phyloP scores from a whole-genome alignment of 192 early-diverging fungal species.

The Lobosporangium transversale region DNA sequence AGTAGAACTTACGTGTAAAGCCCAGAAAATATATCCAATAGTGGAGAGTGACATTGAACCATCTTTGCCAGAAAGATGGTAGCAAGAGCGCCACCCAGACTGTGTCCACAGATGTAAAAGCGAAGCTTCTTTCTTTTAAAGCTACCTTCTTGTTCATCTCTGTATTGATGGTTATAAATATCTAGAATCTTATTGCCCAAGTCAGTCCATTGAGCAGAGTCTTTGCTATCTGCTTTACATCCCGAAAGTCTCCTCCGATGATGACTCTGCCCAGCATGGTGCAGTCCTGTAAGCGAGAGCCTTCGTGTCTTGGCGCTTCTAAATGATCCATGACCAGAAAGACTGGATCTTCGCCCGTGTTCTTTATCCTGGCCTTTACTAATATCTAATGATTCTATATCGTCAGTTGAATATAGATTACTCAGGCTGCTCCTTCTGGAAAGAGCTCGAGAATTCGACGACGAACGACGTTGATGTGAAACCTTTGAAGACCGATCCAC shows the following conservation, averaged over 20 bases:
- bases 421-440: constrained; percentile 37
- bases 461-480: background rate
- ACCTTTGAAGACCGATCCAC: background rate
- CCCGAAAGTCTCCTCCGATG: constrained; percentile 26
- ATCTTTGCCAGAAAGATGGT: constrained; percentile 66
- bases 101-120: constrained; percentile 65
- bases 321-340: constrained; percentile 2
- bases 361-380: background rate
- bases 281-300: constrained; percentile 19
- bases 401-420: constrained; percentile 23
- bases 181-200: constrained; percentile 47
- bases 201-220: constrained; percentile 36
- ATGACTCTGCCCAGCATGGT: constrained; percentile 10
- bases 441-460: constrained; percentile 1
- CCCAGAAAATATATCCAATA: constrained; percentile 61
- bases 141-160: constrained; percentile 22
- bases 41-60: constrained; percentile 57
- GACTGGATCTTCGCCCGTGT: background rate
- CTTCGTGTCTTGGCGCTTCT: constrained; percentile 5
- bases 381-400: constrained; percentile 10
- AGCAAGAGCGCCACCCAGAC: constrained; percentile 59
- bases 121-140: constrained; percentile 53
- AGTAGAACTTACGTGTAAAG: constrained; percentile 55
- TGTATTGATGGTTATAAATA: constrained; percentile 48
- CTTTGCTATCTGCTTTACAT: constrained; percentile 14